Conservation (phyloP, 805 yeast genomes). For the Citeromyces matritensis region DNA sequence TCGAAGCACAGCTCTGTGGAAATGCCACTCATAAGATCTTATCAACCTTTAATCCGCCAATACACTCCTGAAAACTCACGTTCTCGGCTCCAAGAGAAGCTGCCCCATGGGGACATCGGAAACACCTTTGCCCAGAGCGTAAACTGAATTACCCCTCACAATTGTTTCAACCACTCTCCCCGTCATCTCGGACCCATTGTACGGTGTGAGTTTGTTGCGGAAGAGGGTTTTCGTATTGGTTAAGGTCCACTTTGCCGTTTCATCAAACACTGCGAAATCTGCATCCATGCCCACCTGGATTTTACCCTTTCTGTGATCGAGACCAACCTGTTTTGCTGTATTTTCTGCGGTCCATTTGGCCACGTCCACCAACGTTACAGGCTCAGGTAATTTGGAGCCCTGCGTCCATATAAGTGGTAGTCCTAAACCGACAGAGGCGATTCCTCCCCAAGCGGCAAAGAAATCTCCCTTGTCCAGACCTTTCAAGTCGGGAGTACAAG, state of each 20-base stretch:
- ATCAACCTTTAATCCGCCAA: too few relatives aligned
- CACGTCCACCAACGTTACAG: slow-evolving; percentile 43
- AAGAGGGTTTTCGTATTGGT: slow-evolving; percentile 44
- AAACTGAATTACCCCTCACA: slow-evolving; percentile 63
- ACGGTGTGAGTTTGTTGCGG: slow-evolving; percentile 84
- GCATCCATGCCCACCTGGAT: slow-evolving; percentile 73
- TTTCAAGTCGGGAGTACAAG: slow-evolving; percentile 86
- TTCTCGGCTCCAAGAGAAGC: slow-evolving; percentile 48
- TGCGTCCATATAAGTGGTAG: slow-evolving; percentile 71
- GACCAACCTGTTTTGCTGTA: slow-evolving; percentile 79
- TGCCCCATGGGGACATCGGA: slow-evolving; percentile 42
- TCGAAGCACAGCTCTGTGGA: too few relatives aligned
- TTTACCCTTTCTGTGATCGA: slow-evolving; percentile 56
- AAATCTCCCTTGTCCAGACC: slow-evolving; percentile 76
- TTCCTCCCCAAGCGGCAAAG: slow-evolving; percentile 94
- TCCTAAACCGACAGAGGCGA: slow-evolving; percentile 85
- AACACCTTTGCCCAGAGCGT: slow-evolving; percentile 38
- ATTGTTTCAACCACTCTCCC: slow-evolving; percentile 76
- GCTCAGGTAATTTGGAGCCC: slow-evolving; percentile 36
- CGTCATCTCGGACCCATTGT: slow-evolving; percentile 48
- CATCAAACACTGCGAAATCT: slow-evolving; percentile 74
- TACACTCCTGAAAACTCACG: too few relatives aligned
- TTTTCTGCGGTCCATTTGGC: slow-evolving; percentile 69
- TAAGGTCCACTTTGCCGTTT: slow-evolving; percentile 31
- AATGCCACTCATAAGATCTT: too few relatives aligned